Evolutionary conservation across 257 asterid genomes (phyloP).

Genomic region (Scutellaria barbata): DNA sequence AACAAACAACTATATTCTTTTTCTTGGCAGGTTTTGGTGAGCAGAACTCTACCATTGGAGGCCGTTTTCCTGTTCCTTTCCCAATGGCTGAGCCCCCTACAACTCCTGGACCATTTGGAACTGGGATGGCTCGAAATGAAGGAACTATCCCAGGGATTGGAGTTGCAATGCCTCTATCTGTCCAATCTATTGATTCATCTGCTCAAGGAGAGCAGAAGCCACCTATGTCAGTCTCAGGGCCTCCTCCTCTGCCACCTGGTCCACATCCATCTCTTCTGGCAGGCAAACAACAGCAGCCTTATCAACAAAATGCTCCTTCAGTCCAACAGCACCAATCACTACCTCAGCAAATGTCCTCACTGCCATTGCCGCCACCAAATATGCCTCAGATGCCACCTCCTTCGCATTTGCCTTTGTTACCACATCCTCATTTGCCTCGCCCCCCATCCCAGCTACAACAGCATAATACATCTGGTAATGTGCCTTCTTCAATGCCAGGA

Average conservation of each 20-base stretch:
- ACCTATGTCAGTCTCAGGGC: slow-evolving; percentile 54
- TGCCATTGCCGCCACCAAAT: slow-evolving; percentile 68
- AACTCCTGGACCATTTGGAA: slow-evolving; percentile 84
- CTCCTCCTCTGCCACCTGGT: slow-evolving; percentile 98
- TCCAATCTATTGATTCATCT: slow-evolving; percentile 71
- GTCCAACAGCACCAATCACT: slow-evolving; percentile 65
- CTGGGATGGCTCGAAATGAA: slow-evolving; percentile 81
- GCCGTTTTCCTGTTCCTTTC: slow-evolving; percentile 65
- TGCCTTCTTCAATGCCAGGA: slow-evolving; percentile 72
- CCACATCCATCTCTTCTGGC: slow-evolving; percentile 91
- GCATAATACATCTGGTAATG: slow-evolving; percentile 56
- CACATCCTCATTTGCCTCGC: slow-evolving; percentile 82
- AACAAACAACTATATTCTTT: not conserved
- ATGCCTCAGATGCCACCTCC: slow-evolving; percentile 72
- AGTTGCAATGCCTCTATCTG: slow-evolving; percentile 90
- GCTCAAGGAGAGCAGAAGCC: slow-evolving; percentile 82
- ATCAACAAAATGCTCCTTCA: slow-evolving; percentile 74
- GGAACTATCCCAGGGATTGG: slow-evolving; percentile 99
- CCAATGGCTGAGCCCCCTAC: slow-evolving; percentile 69
- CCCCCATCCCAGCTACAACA: slow-evolving; percentile 80
- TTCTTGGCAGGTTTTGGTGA: slow-evolving; percentile 69
- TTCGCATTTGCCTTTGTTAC: slow-evolving; percentile 68
- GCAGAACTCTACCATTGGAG: slow-evolving; percentile 58
- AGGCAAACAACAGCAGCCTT: slow-evolving; percentile 79
- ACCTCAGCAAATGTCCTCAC: slow-evolving; percentile 64